Evolutionary conservation across 1,284 basidiomycete species (phyloP), one percentile per base, ranked within the genome.

Genomic region (Pulchroboletus neoregius): DNA sequence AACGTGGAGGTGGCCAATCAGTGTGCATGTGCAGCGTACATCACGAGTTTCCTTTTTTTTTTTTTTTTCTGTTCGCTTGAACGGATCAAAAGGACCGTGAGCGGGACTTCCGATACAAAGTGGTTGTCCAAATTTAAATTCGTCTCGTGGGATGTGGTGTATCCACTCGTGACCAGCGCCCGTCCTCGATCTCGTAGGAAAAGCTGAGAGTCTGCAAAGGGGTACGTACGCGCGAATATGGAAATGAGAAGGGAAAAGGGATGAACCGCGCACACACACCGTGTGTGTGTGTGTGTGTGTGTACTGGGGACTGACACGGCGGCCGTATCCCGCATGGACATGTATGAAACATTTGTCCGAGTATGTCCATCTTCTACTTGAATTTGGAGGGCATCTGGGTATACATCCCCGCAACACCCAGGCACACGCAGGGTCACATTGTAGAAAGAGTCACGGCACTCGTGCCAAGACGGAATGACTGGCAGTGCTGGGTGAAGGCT

Each of bases 1-100:
- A n/a, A n/a, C n/a, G n/a, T n/a, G n/a, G n/a, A n/a, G n/a, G n/a
- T n/a, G n/a, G n/a, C n/a, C n/a, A n/a, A n/a, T n/a, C n/a, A n/a
- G n/a, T n/a, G n/a, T n/a, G n/a, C n/a, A n/a, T n/a, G n/a, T n/a
- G n/a, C n/a, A n/a, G n/a, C n/a, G n/a, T n/a, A n/a, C n/a, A n/a
- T n/a, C n/a, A n/a, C n/a, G n/a, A n/a, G n/a, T n/a, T n/a, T n/a
- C n/a, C n/a, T n/a, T n/a, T n/a, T n/a, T n/a, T n/a, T n/a, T n/a
- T n/a, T n/a, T 20, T 27, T 0, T 22, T 40, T 24, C 12, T 28
- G 22, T 51, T 32, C 26, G 24, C 18, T 42, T 48, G 42, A 22
- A 41, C 27, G 53, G 51, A 53, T 52, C 42, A 52, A 52, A n/a
- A 23, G 32, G 32, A 11, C 32, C 16, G n/a, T n/a, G n/a, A n/a